Base-by-base conservation (phyloP, 2,329 filamentous ascomycete genomes). In the Aspergillus sp. region DNA sequence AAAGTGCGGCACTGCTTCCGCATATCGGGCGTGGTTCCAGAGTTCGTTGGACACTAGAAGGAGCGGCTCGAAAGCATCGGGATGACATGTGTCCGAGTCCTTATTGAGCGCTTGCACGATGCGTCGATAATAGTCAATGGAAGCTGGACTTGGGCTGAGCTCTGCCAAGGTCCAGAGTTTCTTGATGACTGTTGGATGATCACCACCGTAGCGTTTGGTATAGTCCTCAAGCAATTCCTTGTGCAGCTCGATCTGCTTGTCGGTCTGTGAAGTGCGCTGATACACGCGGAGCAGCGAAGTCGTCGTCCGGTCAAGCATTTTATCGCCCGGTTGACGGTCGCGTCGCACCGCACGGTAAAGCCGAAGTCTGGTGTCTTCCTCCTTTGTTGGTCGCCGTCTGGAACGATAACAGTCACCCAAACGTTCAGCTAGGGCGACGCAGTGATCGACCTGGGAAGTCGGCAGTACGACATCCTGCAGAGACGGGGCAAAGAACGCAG, bases 371-470 rank as follows among this genome's bases (percentile, higher is more conserved):
- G 75, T 67, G 47, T 76, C 71, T 58, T 77, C 74, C 56, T 77
- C 75, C 52, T 77, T 75, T 24, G 62, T 60, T 42, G 67, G 64
- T 16, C 74, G 71, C 24, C 72, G 72, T 12, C 75, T 72, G n/a
- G 67, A 67, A 55, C 72, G 68, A 63, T 84, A 82, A 64, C 78
- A 81, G 32, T 79, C 71, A 0, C 77, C 78, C 18, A 85, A 73
- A 1, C 73, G 73, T 57, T 81, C 76, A 3, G 81, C 80, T 2
- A 84, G 72, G 14, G 79, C 73, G 4, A 84, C 73, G 6, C 75
- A 78, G 60, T 79, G 75, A n/a, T 82, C 76, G 1, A 77, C 69
- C 60, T 81, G 75, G 1, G 73, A 73, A 1, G 71, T 65, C 0
- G 80, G 78, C 31, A 82, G 71, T 1, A 71, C 71, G 1, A 84